Evolutionary conservation across 495 filamentous ascomycete genomes (phyloP).

Genomic region (Bacidia gigantensis): DNA sequence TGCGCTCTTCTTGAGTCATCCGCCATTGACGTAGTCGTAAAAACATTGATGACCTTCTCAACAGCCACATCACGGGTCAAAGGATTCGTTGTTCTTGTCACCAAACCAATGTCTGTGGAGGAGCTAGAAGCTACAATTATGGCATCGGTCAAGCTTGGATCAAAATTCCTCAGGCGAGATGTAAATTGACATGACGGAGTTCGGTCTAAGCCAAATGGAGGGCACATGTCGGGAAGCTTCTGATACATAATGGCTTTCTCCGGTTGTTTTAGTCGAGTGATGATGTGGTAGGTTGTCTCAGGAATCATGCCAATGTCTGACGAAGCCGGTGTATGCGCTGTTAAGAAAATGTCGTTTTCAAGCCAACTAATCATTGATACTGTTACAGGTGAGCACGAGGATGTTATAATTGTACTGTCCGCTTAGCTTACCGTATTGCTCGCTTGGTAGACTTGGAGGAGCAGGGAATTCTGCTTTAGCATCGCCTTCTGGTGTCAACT

Average conservation of each 20-base stretch:
- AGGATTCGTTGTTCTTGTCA: constrained; percentile 53
- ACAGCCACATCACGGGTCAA: constrained; percentile 47
- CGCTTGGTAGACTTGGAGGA: constrained; percentile 50
- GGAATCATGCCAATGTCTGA: constrained; percentile 38
- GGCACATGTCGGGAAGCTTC: constrained; percentile 50
- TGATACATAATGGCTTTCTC: constrained; percentile 49
- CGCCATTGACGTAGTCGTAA: constrained; percentile 55
- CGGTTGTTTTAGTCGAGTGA: constrained; percentile 41
- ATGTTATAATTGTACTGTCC: background rate
- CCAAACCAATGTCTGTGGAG: constrained; percentile 59
- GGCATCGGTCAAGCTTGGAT: constrained; percentile 62
- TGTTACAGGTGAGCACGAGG: constrained; percentile 24
- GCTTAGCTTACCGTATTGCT: constrained; percentile 49
- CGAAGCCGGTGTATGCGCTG: constrained; percentile 53
- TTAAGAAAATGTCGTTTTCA: constrained; percentile 72
- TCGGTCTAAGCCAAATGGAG: constrained; percentile 51
- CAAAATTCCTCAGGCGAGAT: constrained; percentile 59
- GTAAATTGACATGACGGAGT: constrained; percentile 62
- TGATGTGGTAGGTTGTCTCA: constrained; percentile 57
- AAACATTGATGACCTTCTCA: constrained; percentile 46
- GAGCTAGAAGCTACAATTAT: constrained; percentile 73
- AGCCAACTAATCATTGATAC: constrained; percentile 84
- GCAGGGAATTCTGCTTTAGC: constrained; percentile 65
- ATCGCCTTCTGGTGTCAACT: constrained; percentile 69
- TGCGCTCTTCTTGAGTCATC: constrained; percentile 68